A percentile compares a stretch with the other conserved stretches of the same genome.
phyloP scores from a whole-genome alignment of 1,284 basidiomycete species.

The Vanrija sp. region DNA sequence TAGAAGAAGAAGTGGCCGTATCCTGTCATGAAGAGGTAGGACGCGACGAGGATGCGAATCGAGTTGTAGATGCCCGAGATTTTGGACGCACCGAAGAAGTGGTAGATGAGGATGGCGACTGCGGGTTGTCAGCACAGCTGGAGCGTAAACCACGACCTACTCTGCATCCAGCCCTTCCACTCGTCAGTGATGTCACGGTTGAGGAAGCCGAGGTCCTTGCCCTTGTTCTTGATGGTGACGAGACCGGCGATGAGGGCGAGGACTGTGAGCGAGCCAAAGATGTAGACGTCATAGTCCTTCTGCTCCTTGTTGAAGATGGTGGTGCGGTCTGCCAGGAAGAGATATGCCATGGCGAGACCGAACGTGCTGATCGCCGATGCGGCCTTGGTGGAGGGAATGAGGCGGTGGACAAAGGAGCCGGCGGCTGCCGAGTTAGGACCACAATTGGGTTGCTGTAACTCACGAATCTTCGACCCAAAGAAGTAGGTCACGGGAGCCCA shows the following conservation, averaged over 20 bases:
- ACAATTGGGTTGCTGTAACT: constrained; percentile 5
- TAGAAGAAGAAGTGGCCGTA: constrained; percentile 54
- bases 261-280: constrained; percentile 62
- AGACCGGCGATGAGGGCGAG: constrained; percentile 60
- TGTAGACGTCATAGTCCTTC: constrained; percentile 69
- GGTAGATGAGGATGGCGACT: constrained; percentile 85
- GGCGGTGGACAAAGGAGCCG: constrained; percentile 40
- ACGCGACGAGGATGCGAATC: constrained; percentile 77
- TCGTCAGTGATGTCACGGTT: constrained; percentile 89
- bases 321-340: constrained; percentile 75
- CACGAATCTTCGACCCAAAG: constrained; percentile 30
- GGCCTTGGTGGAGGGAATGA: constrained; percentile 49
- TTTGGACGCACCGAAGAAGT: constrained; percentile 80
- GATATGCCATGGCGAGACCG: constrained; percentile 61
- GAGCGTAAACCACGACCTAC: constrained; percentile 51
- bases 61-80: constrained; percentile 86
- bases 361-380: constrained; percentile 57
- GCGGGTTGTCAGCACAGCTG: background rate
- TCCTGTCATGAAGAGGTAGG: constrained; percentile 68
- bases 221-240: constrained; percentile 59
- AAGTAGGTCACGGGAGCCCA: constrained; percentile 60
- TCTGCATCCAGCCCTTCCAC: constrained; percentile 96
- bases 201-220: constrained; percentile 76
- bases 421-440: constrained; percentile 13
- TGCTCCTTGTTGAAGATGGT: constrained; percentile 81